Conservation (phyloP, 2,329 filamentous ascomycete genomes). For the Ilyonectria destructans region DNA sequence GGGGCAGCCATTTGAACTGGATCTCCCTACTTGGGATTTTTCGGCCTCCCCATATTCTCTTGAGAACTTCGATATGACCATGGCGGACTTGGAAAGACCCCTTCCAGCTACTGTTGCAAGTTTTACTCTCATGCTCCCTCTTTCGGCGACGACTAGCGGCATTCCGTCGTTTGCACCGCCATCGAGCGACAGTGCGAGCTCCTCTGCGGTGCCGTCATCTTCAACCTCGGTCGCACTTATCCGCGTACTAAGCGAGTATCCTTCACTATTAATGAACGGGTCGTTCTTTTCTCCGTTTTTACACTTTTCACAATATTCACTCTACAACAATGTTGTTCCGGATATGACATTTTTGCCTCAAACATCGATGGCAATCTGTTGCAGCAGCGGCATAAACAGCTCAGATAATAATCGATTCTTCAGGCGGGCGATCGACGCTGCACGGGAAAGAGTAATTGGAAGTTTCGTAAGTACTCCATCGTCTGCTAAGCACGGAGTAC, state of each 20-base stretch:
- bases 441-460: not conserved
- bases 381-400: not conserved
- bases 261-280: not conserved
- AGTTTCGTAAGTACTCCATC: not conserved
- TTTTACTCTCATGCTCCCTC: not conserved
- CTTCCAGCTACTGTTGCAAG: not conserved
- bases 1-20: not conserved
- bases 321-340: not conserved
- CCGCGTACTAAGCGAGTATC: not conserved
- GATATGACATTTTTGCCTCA: not conserved
- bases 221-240: not conserved
- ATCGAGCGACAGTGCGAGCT: not conserved
- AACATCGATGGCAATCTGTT: not conserved
- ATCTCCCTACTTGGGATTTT: not conserved
- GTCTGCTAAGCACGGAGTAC: not conserved
- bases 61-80: not conserved
- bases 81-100: too few relatives aligned
- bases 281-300: not conserved
- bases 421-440: not conserved
- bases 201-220: not conserved
- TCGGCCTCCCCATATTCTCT: not conserved
- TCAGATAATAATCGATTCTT: not conserved
- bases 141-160: not conserved
- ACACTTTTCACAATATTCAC: not conserved
- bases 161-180: not conserved